Percentiles rank a stretch among this genome's conserved stretches.
phyloP scores from a whole-genome alignment of 176 grass and related monocot species.

The Avena atlantica region DNA sequence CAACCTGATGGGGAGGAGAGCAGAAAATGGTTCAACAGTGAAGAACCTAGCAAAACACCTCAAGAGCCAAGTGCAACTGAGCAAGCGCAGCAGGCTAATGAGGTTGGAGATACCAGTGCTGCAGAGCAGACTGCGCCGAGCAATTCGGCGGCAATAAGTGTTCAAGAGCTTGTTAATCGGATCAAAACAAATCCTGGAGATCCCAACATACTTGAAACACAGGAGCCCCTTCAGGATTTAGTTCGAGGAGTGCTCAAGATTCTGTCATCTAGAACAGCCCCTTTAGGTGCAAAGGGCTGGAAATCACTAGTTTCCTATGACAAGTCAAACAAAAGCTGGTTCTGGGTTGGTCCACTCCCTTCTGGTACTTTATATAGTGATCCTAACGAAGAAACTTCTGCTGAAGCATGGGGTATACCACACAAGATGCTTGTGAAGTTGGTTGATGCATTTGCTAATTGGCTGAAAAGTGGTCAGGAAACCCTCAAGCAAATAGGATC shows the following conservation, averaged over 20 bases:
- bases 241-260: slow-evolving; percentile 91
- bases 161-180: slow-evolving; percentile 85
- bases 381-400: slow-evolving; percentile 89
- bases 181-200: slow-evolving; percentile 88
- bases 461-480: slow-evolving; percentile 98
- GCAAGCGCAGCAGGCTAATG: slow-evolving; percentile 51
- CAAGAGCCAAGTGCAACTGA: slow-evolving; percentile 50
- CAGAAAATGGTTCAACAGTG: slow-evolving; percentile 50
- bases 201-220: slow-evolving; percentile 96
- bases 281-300: slow-evolving; percentile 96
- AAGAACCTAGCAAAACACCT: slow-evolving; percentile 48
- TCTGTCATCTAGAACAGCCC: slow-evolving; percentile 94
- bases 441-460: slow-evolving; percentile 99
- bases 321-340: slow-evolving; percentile 90
- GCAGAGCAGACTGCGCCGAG: slow-evolving; percentile 39
- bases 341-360: slow-evolving; percentile 74
- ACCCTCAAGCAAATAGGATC: slow-evolving; percentile 99
- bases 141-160: slow-evolving; percentile 63
- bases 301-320: slow-evolving; percentile 82
- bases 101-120: slow-evolving; percentile 49
- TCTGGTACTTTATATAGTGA: slow-evolving; percentile 60
- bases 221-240: slow-evolving; percentile 97
- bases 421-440: slow-evolving; percentile 99
- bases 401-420: slow-evolving; percentile 96
- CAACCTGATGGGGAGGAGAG: slow-evolving; percentile 57